Base-by-base conservation (phyloP, 352 stramenopile genomes). In the Globisporangium recalcitrans region DNA sequence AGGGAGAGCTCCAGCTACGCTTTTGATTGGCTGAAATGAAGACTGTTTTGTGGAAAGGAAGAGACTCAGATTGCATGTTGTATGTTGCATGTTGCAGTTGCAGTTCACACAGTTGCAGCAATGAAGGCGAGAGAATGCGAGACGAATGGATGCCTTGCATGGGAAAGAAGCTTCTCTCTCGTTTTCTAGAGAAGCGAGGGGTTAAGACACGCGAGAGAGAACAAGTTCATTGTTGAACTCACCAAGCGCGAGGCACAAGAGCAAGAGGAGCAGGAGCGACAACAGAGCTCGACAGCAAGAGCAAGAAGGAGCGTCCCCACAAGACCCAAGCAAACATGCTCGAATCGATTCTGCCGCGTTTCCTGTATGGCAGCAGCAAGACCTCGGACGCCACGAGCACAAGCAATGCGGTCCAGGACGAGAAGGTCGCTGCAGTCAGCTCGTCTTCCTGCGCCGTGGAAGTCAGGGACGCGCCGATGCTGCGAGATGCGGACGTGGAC, bases 291-390 rank as follows among this genome's bases (percentile, higher is more conserved):
- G 0, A 11, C n/a, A 49, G n/a, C 42, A 26, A 49, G 38, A 46
- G 19, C 16, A 47, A 21, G n/a, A 51, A 14, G 44, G 27, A 31
- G 27, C 27, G 5, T 2, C 27, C 3, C 11, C 46, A 52, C 47
- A 22, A 22, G 47, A 5, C 49, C n/a, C 49, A 56, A 24, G 27
- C 27, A 56, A 24, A 19, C 27, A 59, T 64, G 58, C 58, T 64
- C 19, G 58, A 64, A 52, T 53, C 49, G 5, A 36, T 64, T 22
- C 48, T 64, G 3, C 58, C 52, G 27, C 48, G 36, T 40, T 64
- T 64, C 40, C 34, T 52, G 9, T 58, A 52, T n/a, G 8, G 11
- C 10, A 58, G 9, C 36, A 64, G 34, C 10, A 58, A 14, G 21
- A 21, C 3, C 24, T 19, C 29, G 21, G 22, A 7, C 7, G 7